phyloP scores from a whole-genome alignment of 768 basidiomycete species.

The Podaxis sp. region DNA sequence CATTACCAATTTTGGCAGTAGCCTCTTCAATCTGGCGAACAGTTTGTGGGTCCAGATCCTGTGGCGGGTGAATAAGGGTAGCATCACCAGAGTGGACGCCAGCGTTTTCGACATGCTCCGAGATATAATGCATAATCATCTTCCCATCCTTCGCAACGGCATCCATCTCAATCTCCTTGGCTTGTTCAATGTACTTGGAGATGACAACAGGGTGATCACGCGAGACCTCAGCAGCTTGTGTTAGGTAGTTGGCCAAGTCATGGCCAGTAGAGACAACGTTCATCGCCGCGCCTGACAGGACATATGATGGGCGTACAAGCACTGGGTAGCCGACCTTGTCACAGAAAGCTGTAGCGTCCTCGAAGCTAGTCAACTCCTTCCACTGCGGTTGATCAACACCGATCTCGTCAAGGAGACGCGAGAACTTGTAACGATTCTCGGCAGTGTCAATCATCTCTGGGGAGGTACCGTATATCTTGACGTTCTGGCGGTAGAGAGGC shows the following conservation, averaged over 20 bases:
- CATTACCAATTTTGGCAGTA: slow-evolving; percentile 95
- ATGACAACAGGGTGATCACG: slow-evolving; percentile 90
- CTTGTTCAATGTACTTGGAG: slow-evolving; percentile 98
- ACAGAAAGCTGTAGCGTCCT: slow-evolving; percentile 87
- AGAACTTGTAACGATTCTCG: slow-evolving; percentile 99
- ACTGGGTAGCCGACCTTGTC: slow-evolving; percentile 93
- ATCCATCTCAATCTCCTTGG: slow-evolving; percentile 99
- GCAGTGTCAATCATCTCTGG: slow-evolving; percentile 99
- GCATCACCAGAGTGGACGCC: slow-evolving; percentile 99
- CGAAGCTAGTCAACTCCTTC: slow-evolving; percentile 93
- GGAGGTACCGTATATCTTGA: slow-evolving; percentile 97
- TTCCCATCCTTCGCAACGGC: slow-evolving; percentile 96
- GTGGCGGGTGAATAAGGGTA: slow-evolving; percentile 95
- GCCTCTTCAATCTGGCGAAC: slow-evolving; percentile 96
- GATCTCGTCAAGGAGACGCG: slow-evolving; percentile 93
- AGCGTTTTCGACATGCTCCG: slow-evolving; percentile 98
- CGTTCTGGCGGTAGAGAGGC: slow-evolving; percentile 92
- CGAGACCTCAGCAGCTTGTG: slow-evolving; percentile 94
- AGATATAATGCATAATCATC: slow-evolving; percentile 99
- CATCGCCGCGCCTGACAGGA: slow-evolving; percentile 99
- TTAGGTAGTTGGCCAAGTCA: slow-evolving; percentile 88
- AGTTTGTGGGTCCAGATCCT: slow-evolving; percentile 96
- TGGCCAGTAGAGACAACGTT: slow-evolving; percentile 95
- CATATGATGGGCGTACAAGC: slow-evolving; percentile 95
- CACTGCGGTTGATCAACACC: slow-evolving; percentile 97